phyloP scores from a whole-genome alignment of 805 yeast genomes.

The Saccharomycopsis fodiens region DNA sequence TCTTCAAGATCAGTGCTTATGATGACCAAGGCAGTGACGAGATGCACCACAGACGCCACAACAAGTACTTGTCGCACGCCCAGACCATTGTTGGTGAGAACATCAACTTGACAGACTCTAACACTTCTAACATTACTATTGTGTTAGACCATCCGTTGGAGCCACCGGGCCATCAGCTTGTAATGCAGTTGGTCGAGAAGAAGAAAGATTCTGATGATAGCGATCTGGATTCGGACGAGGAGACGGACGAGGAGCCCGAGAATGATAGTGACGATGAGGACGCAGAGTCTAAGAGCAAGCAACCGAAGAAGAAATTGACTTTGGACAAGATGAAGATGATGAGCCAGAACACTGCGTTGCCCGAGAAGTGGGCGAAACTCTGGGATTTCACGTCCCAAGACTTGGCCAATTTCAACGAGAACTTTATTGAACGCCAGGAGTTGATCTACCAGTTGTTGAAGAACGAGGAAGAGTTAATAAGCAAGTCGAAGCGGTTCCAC shows the following conservation, averaged over 20 bases:
- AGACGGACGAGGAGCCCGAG: constrained; percentile 2
- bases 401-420: constrained; percentile 5
- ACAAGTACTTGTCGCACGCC: constrained; percentile 15
- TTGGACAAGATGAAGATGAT: constrained; percentile 15
- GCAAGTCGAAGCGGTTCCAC: constrained; percentile 15
- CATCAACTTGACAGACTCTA: constrained; percentile 15
- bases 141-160: constrained; percentile 20
- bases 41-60: constrained; percentile 1
- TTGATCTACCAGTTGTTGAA: constrained; percentile 14
- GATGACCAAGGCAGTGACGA: neutral
- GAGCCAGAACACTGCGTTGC: constrained; percentile 14
- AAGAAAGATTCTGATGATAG: neutral
- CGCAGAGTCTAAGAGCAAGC: constrained; percentile 3
- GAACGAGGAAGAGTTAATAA: constrained; percentile 13
- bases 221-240: neutral
- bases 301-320: constrained; percentile 7
- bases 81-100: constrained; percentile 17
- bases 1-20: constrained; percentile 12
- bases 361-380: constrained; percentile 14
- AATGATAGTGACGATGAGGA: constrained; percentile 9
- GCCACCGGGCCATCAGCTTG: constrained; percentile 18
- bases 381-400: constrained; percentile 17
- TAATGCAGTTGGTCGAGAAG: constrained; percentile 18
- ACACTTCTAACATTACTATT: constrained; percentile 16
- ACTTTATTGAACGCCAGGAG: constrained; percentile 16